phyloP scores from a whole-genome alignment of 2,329 filamentous ascomycete species.

The Aspergillus sp. region DNA sequence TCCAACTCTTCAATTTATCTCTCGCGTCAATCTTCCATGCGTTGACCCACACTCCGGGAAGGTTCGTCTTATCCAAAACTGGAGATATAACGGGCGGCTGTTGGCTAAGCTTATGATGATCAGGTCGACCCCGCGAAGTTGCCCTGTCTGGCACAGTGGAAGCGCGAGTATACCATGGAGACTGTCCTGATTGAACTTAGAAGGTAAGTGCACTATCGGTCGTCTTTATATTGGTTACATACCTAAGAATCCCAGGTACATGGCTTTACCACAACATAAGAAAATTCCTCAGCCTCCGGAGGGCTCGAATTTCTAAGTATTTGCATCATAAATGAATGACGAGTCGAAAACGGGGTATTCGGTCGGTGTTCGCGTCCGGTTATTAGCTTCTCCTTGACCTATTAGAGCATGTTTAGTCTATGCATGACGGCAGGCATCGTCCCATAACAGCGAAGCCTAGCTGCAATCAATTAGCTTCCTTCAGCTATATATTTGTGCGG shows the following conservation, averaged over 20 bases:
- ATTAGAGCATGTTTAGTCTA: constrained; percentile 39
- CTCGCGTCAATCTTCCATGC: constrained; percentile 93
- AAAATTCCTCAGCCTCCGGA: constrained; percentile 93
- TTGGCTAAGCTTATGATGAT: constrained; percentile 3
- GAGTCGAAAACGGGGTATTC: constrained; percentile 30
- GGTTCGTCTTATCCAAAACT: constrained; percentile 44
- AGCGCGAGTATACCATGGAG: constrained; percentile 91
- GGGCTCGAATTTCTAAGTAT: constrained; percentile 62
- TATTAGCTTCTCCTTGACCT: constrained; percentile 23
- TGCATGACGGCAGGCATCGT: constrained; percentile 38
- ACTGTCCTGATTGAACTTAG: constrained; percentile 84
- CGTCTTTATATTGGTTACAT: constrained; percentile 29
- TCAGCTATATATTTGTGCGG: not conserved
- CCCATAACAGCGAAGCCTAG: constrained; percentile 26
- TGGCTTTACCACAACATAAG: constrained; percentile 89
- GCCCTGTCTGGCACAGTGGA: constrained; percentile 85
- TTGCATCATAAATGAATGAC: constrained; percentile 22
- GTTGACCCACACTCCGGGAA: constrained; percentile 78
- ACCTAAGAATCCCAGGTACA: constrained; percentile 63
- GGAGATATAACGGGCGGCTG: not conserved
- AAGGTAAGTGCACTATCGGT: constrained; percentile 54
- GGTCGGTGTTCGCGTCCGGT: constrained; percentile 27
- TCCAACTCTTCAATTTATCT: constrained; percentile 88
- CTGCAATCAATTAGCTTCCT: constrained; percentile 15
- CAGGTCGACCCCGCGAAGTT: constrained; percentile 81